Evolutionary conservation across 2,329 filamentous ascomycete species (phyloP).

Genomic region (Cladophialophora exuberans): DNA sequence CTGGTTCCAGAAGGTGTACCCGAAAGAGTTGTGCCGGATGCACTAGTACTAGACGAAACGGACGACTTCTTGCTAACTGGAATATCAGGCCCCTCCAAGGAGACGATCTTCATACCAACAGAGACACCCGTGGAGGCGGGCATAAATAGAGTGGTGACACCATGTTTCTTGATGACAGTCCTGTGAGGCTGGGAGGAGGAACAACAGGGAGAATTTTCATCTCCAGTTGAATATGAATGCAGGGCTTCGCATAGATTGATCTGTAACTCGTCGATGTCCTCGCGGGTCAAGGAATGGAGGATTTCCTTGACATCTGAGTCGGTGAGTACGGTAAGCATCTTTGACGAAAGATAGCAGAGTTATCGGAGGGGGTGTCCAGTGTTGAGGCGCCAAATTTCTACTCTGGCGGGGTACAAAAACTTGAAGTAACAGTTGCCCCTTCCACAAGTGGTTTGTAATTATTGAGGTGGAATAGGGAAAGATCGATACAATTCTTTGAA

Average conservation of each 20-base stretch:
- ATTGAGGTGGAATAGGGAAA: no score
- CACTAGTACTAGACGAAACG: slow-evolving; percentile 29
- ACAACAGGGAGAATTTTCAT: slow-evolving; percentile 61
- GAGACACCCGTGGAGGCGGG: slow-evolving; percentile 63
- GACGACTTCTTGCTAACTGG: slow-evolving; percentile 19
- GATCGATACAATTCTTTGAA: no score
- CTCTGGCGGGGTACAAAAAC: no score
- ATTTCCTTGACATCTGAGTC: slow-evolving; percentile 59
- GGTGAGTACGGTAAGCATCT: slow-evolving; percentile 64
- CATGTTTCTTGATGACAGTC: slow-evolving; percentile 63
- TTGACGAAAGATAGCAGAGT: slow-evolving; percentile 4
- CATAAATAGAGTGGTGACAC: slow-evolving; percentile 68
- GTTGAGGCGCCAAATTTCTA: no score
- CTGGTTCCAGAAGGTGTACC: slow-evolving; percentile 24
- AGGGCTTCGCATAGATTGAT: slow-evolving; percentile 62
- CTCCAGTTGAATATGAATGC: slow-evolving; percentile 67
- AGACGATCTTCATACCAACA: slow-evolving; percentile 68
- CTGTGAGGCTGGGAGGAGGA: slow-evolving; percentile 65
- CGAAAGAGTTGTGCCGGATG: slow-evolving; percentile 24
- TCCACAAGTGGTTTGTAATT: no score
- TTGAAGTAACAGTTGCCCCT: no score
- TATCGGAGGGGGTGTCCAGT: no score
- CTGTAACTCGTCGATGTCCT: slow-evolving; percentile 62
- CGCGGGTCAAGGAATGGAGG: slow-evolving; percentile 58
- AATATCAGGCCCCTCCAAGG: slow-evolving; percentile 45